phyloP scores from a whole-genome alignment of 441 rosid genomes.

The Populus hybrid region DNA sequence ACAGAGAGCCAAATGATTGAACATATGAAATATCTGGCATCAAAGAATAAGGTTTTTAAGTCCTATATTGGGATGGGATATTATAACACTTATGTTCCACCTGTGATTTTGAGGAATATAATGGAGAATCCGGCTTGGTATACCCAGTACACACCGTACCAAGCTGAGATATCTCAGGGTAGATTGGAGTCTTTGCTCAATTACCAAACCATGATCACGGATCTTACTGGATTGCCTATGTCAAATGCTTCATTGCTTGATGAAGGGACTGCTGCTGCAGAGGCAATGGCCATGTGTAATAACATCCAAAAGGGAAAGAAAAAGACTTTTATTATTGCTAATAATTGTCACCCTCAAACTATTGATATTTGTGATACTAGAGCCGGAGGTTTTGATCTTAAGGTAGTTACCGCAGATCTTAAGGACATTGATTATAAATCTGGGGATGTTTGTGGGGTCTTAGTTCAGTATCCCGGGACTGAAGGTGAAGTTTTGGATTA shows the following conservation, averaged over 20 bases:
- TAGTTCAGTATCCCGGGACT: slow-evolving; percentile 96
- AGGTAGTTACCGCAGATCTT: slow-evolving; percentile 63
- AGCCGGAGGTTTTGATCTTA: slow-evolving; percentile 83
- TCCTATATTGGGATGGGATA: slow-evolving; percentile 96
- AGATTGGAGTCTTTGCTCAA: slow-evolving; percentile 87
- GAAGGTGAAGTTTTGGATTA: slow-evolving; percentile 92
- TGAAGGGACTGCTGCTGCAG: slow-evolving; percentile 97
- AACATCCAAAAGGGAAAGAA: slow-evolving; percentile 83
- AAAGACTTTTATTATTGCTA: slow-evolving; percentile 84
- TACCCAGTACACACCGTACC: slow-evolving; percentile 94
- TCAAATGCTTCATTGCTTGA: slow-evolving; percentile 90
- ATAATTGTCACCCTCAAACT: slow-evolving; percentile 88
- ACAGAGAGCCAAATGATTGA: slow-evolving; percentile 86
- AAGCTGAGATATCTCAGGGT: slow-evolving; percentile 96
- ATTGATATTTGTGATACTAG: slow-evolving; percentile 90
- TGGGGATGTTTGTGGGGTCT: slow-evolving; percentile 93
- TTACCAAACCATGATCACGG: slow-evolving; percentile 81
- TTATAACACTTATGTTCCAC: slow-evolving; percentile 77
- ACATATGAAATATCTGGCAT: slow-evolving; percentile 73
- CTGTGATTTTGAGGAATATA: slow-evolving; percentile 89
- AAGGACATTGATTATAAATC: slow-evolving; percentile 72
- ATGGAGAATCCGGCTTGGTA: slow-evolving; percentile 99
- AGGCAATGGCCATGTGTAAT: slow-evolving; percentile 99
- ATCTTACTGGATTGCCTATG: slow-evolving; percentile 93
- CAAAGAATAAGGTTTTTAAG: slow-evolving; percentile 77